Evolutionary conservation across 75 land plant species (phyloP).

Genomic region (Sequoia sempervirens): DNA sequence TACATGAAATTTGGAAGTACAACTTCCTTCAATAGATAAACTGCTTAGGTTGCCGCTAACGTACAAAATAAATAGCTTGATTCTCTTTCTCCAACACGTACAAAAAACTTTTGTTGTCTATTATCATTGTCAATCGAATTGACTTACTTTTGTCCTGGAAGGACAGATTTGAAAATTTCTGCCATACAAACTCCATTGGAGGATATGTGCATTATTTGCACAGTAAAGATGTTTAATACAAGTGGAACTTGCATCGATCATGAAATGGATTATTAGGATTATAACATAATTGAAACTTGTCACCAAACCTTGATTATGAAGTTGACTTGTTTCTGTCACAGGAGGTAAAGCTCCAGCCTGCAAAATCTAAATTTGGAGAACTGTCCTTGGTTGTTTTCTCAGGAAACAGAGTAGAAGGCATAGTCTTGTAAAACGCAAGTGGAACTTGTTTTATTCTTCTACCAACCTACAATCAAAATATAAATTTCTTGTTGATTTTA

Average conservation of each 20-base stretch:
- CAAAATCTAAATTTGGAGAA: slow-evolving; percentile 45
- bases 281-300: neutral
- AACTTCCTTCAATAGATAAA: neutral
- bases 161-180: neutral
- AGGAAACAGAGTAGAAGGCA: slow-evolving; percentile 64
- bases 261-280: neutral
- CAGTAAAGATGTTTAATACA: neutral
- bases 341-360: slow-evolving; percentile 75
- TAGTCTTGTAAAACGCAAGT: slow-evolving; percentile 76
- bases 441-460: slow-evolving; percentile 89
- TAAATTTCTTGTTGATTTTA: neutral
- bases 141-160: neutral
- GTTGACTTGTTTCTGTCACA: neutral
- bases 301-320: neutral
- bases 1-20: neutral
- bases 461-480: slow-evolving; percentile 48
- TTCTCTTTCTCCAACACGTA: neutral
- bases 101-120: neutral
- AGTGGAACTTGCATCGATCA: neutral
- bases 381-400: slow-evolving; percentile 14
- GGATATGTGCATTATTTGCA: neutral
- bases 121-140: neutral
- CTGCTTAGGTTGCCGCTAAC: neutral
- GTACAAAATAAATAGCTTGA: neutral
- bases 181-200: neutral